Base-by-base conservation (phyloP, 2,329 filamentous ascomycete species). In the Ophiocordyceps unilateralis region DNA sequence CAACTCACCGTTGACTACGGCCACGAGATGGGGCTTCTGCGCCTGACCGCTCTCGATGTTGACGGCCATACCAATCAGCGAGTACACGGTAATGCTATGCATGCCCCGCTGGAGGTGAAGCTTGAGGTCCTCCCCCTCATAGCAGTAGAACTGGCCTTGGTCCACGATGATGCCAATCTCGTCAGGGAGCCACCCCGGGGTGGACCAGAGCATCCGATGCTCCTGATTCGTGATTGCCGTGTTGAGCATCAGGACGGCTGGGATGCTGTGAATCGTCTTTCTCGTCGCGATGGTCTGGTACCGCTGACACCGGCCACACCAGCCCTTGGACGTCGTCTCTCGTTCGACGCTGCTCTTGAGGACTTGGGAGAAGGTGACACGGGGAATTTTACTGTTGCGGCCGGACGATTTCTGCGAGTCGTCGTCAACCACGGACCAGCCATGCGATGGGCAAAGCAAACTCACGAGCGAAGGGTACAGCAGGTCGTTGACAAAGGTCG, bases 91-190 rank as follows among this genome's bases (percentile, higher is more conserved):
- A 41, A 96, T 83, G 41, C 82, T 80, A 45, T 88, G 83, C 7
- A 81, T 80, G 20, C 83, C 83, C 26, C 82, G 75, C 54, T 89
- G 81, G 20, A 93, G 63, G 51, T 91, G 84, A 40, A 83, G 63
- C 55, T 81, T 81, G 49, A 98, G 62, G 53, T 96, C 88, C 43
- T 93, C 81, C 2, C 91, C 89, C 60, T 98, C 88, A 49, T 87
- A 96, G 60, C 88, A 95, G 60, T 85, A 88, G 55, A 96, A 84
- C 55, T 93, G 84, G n/a, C 85, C 86, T 53, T 84, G 77, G 46
- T 93, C 84, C 45, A 94, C 76, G 45, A 93, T 84, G 54, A 98
- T 76, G 32, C 91, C 91, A 53, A 98, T 88, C 58, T 96, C 87
- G 55, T 91, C 83, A 0, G 91, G 91, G 12, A 98, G 68, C 81